Evolutionary conservation across 164 flowering plant genomes (phyloP).

Genomic region (Macadamia integrifolia): DNA sequence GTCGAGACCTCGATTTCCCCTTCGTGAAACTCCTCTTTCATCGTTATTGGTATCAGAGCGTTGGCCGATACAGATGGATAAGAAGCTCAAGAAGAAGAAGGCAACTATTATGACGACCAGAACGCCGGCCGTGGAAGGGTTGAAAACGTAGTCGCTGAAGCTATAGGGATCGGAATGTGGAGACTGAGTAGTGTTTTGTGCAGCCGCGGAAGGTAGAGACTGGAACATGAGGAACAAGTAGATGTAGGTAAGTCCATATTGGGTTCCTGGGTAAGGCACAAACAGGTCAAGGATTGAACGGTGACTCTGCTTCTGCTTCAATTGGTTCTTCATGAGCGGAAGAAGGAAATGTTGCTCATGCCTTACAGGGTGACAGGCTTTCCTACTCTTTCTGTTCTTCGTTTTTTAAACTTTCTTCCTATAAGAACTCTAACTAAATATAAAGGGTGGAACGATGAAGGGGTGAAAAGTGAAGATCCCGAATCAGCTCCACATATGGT

Average conservation of each 20-base stretch:
- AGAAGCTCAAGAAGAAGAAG: constrained; percentile 31
- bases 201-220: constrained; percentile 4
- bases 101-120: constrained; percentile 20
- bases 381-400: too few relatives aligned
- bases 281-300: too few relatives aligned
- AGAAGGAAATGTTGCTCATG: too few relatives aligned
- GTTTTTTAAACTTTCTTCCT: too few relatives aligned
- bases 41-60: constrained; percentile 12
- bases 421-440: too few relatives aligned
- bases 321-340: too few relatives aligned
- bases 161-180: constrained; percentile 6
- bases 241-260: neutral
- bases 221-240: neutral
- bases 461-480: too few relatives aligned
- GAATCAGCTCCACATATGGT: too few relatives aligned
- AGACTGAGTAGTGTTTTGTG: constrained; percentile 6
- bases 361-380: too few relatives aligned
- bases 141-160: constrained; percentile 10
- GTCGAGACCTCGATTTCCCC: constrained; percentile 35
- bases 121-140: constrained; percentile 27
- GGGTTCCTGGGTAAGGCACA: too few relatives aligned
- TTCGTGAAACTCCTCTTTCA: constrained; percentile 7
- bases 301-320: too few relatives aligned
- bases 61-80: constrained; percentile 28
- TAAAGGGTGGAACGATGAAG: too few relatives aligned